Evolutionary conservation across 495 filamentous ascomycete genomes (phyloP).

Genomic region (Podospora australis): DNA sequence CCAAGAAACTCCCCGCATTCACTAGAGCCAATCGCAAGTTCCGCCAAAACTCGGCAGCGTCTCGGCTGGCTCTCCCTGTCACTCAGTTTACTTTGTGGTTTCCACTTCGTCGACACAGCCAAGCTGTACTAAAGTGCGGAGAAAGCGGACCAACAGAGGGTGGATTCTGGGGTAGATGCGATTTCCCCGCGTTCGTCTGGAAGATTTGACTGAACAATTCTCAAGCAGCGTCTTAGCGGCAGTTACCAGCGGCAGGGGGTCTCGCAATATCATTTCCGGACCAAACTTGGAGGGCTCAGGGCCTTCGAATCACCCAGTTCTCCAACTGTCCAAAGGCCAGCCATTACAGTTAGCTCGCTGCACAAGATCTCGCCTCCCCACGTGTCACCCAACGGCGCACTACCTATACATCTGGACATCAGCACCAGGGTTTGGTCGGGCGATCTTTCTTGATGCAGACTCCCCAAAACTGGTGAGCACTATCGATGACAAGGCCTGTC

Average conservation of each 20-base stretch:
- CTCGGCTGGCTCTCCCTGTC: constrained; percentile 1
- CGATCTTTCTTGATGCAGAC: no score
- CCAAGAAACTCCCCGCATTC: not conserved
- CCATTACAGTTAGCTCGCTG: no score
- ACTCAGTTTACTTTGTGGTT: not conserved
- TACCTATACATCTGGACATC: no score
- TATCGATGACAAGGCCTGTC: no score
- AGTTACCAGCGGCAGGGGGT: not conserved
- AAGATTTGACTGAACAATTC: not conserved
- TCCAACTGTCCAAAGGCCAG: no score
- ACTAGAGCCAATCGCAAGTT: constrained; percentile 11
- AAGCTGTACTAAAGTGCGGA: not conserved
- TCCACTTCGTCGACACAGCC: not conserved
- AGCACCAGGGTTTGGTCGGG: no score
- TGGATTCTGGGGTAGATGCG: not conserved
- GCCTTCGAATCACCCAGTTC: no score
- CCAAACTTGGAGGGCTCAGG: no score
- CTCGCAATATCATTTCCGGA: not conserved
- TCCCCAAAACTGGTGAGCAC: no score
- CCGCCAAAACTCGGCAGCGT: constrained; percentile 8
- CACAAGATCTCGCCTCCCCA: no score
- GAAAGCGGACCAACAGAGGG: not conserved
- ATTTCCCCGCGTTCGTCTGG: no score
- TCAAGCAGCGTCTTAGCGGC: not conserved
- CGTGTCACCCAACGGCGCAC: no score